phyloP scores from a whole-genome alignment of 1,284 basidiomycete genomes.

The Leccinum pseudoinsigne region DNA sequence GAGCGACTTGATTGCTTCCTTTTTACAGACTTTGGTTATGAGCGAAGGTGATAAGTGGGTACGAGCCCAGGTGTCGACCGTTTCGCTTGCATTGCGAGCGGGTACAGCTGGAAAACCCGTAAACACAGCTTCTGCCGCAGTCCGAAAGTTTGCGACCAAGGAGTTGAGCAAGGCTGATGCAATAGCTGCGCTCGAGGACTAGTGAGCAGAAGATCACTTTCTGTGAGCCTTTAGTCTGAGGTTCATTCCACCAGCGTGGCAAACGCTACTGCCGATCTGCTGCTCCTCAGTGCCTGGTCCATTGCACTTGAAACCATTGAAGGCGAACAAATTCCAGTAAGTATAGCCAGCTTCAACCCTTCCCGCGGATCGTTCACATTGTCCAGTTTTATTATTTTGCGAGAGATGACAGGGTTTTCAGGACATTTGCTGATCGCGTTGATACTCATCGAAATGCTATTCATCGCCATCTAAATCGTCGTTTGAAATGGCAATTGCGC shows the following conservation, averaged over 20 bases:
- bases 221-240: not conserved
- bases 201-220: conserved; percentile 48
- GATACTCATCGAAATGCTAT: conserved; percentile 54
- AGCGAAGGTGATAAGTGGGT: conserved; percentile 86
- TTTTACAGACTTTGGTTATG: conserved; percentile 83
- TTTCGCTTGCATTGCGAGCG: conserved; percentile 60
- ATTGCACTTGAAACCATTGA: conserved; percentile 51
- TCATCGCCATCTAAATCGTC: conserved; percentile 47
- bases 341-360: conserved; percentile 17
- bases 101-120: conserved; percentile 71
- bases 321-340: conserved; percentile 65
- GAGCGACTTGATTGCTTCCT: conserved; percentile 78
- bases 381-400: conserved; percentile 75
- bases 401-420: conserved; percentile 77
- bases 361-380: conserved; percentile 8
- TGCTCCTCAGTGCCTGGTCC: conserved; percentile 75
- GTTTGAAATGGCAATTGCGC: conserved; percentile 71
- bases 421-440: conserved; percentile 61
- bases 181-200: conserved; percentile 80
- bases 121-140: conserved; percentile 58
- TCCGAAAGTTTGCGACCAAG: conserved; percentile 74
- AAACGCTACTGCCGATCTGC: conserved; percentile 75
- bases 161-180: conserved; percentile 73
- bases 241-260: conserved; percentile 51
- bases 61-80: conserved; percentile 52